Percentiles rank a stretch among this genome's conserved stretches.
Conservation (phyloP, 768 basidiomycete genomes). For the Gelatoporia subvermispora region DNA sequence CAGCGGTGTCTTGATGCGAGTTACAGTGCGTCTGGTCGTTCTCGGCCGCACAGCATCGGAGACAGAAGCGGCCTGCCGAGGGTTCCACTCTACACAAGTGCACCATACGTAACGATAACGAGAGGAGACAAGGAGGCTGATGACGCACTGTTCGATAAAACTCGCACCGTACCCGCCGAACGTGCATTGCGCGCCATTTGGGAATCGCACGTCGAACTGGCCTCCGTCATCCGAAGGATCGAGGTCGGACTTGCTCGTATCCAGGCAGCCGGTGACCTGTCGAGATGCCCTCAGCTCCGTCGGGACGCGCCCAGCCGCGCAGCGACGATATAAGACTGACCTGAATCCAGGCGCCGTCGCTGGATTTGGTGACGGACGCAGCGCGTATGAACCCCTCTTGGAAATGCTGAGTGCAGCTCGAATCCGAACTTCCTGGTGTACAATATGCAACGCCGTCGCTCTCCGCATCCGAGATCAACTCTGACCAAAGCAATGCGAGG, state of each 20-base stretch:
- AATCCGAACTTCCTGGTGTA: constrained; percentile 20
- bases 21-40: constrained; percentile 47
- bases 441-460: constrained; percentile 33
- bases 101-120: constrained; percentile 1
- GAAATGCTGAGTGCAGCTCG: constrained; percentile 25
- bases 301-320: not conserved
- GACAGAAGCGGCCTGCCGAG: constrained; percentile 39
- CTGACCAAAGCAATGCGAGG: constrained; percentile 13
- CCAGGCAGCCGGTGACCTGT: constrained; percentile 39
- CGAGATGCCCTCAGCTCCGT: no score
- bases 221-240: constrained; percentile 37
- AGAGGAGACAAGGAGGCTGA: constrained; percentile 2
- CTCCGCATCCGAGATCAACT: constrained; percentile 37
- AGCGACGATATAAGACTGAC: constrained; percentile 19
- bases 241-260: constrained; percentile 27
- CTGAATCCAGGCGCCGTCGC: constrained; percentile 37
- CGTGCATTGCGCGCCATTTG: constrained; percentile 48
- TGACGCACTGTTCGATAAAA: constrained; percentile 44
- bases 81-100: constrained; percentile 38
- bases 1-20: constrained; percentile 42
- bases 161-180: constrained; percentile 48
- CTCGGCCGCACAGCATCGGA: constrained; percentile 39
- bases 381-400: constrained; percentile 35
- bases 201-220: constrained; percentile 46
- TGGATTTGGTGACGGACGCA: constrained; percentile 26